A percentile compares a stretch with the other conserved stretches of the same genome.
Conservation (phyloP, 2,329 filamentous ascomycete genomes). For the Tolypocladium nubicola region DNA sequence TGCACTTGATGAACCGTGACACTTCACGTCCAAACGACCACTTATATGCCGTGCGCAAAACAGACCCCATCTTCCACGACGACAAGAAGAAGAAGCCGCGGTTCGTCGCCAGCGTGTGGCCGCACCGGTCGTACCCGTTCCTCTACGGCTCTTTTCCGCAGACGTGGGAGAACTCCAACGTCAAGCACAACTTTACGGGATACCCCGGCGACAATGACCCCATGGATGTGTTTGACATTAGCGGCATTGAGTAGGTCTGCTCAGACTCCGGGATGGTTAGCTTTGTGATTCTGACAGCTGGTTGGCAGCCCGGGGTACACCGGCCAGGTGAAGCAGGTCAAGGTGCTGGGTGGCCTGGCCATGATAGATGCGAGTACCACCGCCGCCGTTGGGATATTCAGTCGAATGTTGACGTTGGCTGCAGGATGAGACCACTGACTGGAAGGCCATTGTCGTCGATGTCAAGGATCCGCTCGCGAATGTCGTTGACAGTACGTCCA, state of each 20-base stretch:
- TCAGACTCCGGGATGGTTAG: too few species aligned
- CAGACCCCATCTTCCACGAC: conserved; percentile 28
- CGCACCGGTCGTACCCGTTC: conserved; percentile 31
- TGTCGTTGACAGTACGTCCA: conserved; percentile 17
- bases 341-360: conserved; percentile 28
- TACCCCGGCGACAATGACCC: conserved; percentile 30
- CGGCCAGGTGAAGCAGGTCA: conserved; percentile 30
- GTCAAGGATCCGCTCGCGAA: conserved; percentile 25
- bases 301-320: conserved; percentile 13
- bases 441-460: conserved; percentile 29
- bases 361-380: conserved; percentile 21
- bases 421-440: conserved; percentile 21
- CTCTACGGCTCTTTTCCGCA: conserved; percentile 32
- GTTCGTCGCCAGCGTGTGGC: conserved; percentile 31
- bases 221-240: conserved; percentile 29
- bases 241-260: conserved; percentile 14
- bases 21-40: too few species aligned
- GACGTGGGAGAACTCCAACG: conserved; percentile 32
- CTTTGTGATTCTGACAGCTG: too few species aligned
- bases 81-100: conserved; percentile 22
- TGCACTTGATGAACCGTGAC: too few species aligned
- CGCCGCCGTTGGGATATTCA: too few species aligned
- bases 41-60: too few species aligned
- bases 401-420: too few species aligned
- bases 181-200: conserved; percentile 25